Evolutionary conservation across 139 green algal species (phyloP).

Genomic region (Auxenochlorella pyrenoidosa): DNA sequence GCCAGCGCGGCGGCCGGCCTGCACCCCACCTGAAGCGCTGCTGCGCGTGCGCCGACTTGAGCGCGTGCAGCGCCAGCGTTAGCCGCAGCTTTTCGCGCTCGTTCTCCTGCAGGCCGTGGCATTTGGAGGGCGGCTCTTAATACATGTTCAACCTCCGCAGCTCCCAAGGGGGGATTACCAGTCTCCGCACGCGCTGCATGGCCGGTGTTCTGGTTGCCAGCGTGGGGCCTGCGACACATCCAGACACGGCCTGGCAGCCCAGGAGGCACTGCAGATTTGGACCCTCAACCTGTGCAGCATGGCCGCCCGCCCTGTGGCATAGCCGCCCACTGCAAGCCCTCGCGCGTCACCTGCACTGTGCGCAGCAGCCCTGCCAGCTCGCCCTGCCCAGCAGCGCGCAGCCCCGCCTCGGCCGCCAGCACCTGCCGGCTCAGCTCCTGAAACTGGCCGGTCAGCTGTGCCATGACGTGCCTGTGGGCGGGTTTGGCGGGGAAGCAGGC

Average conservation of each 20-base stretch:
- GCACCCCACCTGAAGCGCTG: conserved; percentile 17
- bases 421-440: conserved; percentile 37
- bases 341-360: conserved; percentile 34
- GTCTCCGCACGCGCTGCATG: no score
- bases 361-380: conserved; percentile 50
- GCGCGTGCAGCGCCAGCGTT: conserved; percentile 46
- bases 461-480: conserved; percentile 36
- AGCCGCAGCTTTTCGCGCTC: conserved; percentile 68
- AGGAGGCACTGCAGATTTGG: no score
- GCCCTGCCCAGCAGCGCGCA: not conserved
- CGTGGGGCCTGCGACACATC: no score
- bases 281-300: no score
- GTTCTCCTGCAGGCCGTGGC: conserved; percentile 32
- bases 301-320: no score
- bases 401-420: not conserved
- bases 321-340: no score
- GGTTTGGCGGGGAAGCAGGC: not conserved
- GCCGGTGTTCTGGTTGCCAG: no score
- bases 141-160: no score
- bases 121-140: no score
- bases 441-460: conserved; percentile 37
- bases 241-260: no score
- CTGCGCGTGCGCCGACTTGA: conserved; percentile 37
- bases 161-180: not conserved
- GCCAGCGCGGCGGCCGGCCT: not conserved